Base-by-base conservation (phyloP, 169 alveolate species). In the Plasmodium yoelii region DNA sequence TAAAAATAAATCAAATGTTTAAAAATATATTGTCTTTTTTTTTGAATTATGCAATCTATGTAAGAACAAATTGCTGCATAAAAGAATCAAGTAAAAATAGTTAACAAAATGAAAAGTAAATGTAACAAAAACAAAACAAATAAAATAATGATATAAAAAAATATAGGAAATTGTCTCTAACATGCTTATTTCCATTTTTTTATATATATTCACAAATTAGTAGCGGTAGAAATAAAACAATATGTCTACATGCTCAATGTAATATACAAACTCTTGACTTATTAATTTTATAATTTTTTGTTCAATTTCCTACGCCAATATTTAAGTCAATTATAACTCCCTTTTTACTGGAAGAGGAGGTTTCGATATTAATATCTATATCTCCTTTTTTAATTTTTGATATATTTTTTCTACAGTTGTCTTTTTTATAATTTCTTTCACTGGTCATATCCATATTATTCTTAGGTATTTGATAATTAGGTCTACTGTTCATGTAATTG, bases 331-430 rank as follows among this genome's bases (percentile, higher is more conserved):
- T 65, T 51, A 56, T 44, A 15, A 82, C 72, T n/a, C 90, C 90
- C 42, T 56, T 65, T 13, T 60, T 51, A 26, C 39, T 26, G n/a
- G 80, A 67, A 34, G 90, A 82, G 5, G 90, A 67, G n/a, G 90
- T 82, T 82, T 82, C 90, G 51, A 82, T 82, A 51, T 82, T 82
- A 56, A 82, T 82, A 46, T 82, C 90, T 53, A 82, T 82, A 34
- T 82, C 82, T 24, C 90, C 90, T 49, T 82, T 82, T 55, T 49
- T 82, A 60, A 82, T 57, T 71, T 68, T 65, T 22, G 90, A 82
- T 34, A 67, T 26, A 28, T 82, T 82, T 82, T 67, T 68, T 67
- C 90, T 57, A 28, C 63, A 65, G n/a, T 47, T 53, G 18, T 82
- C 90, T 28, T 67, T 68, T 67, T 67, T 82, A 24, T 60, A 63